A percentile compares a stretch with the other conserved stretches of the same genome.
phyloP scores from a whole-genome alignment of 2,329 filamentous ascomycete species.

The Lecanoromycetidae sp. region DNA sequence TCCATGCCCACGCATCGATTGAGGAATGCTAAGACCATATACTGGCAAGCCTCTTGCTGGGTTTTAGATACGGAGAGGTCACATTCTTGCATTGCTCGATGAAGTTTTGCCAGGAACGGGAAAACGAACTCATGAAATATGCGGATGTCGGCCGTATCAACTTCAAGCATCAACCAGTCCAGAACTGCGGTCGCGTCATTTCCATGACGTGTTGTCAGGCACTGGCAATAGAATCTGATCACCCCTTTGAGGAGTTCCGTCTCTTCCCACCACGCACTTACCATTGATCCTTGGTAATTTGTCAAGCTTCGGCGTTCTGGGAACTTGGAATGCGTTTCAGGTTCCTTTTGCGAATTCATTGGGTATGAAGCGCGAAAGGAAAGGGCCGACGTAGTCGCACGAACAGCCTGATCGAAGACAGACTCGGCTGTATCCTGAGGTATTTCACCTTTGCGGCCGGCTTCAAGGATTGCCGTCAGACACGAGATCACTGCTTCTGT shows the following conservation, averaged over 20 bases:
- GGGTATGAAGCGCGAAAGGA: not conserved
- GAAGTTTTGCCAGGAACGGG: not conserved
- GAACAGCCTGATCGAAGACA: not conserved
- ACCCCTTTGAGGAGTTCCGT: not conserved
- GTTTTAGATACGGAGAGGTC: not conserved
- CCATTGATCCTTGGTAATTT: too few relatives aligned
- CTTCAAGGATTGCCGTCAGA: not conserved
- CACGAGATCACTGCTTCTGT: not conserved
- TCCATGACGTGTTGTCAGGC: not conserved
- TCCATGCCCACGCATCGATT: too few relatives aligned
- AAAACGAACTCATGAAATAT: not conserved
- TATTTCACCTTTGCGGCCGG: not conserved
- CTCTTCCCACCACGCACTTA: too few relatives aligned
- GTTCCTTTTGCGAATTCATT: not conserved
- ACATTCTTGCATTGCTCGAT: not conserved
- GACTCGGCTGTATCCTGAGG: not conserved
- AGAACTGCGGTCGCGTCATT: not conserved
- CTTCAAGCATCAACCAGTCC: not conserved
- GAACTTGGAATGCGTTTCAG: not conserved
- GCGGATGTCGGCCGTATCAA: not conserved
- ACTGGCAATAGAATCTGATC: not conserved
- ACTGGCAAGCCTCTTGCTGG: not conserved
- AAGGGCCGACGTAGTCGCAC: not conserved
- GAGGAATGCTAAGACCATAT: too few relatives aligned
- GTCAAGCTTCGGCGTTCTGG: too few relatives aligned